Evolutionary conservation across 805 yeast species (phyloP), one percentile per base, ranked within the genome.

Genomic region (Ogataea allantospora): DNA sequence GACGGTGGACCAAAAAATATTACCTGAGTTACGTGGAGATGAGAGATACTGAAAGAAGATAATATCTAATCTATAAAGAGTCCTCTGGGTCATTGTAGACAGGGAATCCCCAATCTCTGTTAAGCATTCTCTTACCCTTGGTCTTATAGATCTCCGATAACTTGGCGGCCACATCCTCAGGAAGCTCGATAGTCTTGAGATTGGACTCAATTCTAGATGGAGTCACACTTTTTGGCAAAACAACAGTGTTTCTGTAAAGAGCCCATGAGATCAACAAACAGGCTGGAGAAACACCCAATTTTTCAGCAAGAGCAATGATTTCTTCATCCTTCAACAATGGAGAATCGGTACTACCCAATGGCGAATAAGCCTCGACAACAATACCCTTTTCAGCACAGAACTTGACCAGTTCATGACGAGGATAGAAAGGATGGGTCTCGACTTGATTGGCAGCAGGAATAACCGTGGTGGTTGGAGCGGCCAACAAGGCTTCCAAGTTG

Each of bases 341-440:
- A 7, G 80, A 71, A 40, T 70, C 73, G 6, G 66, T 61, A 20
- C 82, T 71, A 7, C 88, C 91, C 49, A 86, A 67, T 17, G 95
- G 93, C 20, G 87, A 79, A 63, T 84, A 87, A 7, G 95, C 95
- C 58, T 82, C 82, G 38, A 82, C 58, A 22, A 67, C 57, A 43
- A 82, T 79, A 43, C 69, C 75, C 44, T 83, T 67, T 22, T 61
- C 55, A 38, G 68, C 63, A 59, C 78, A 70, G 60, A 55, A 81
- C 23, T 73, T 70, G 29, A 72, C 53, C 47, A 85, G 66, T 47
- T 78, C 78, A 7, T 60, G 65, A 58, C 84, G 89, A 12, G 37
- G 38, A 24, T 42, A 34, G 44, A 29, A 32, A 17, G 43, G 44
- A 30, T 43, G 44, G 13, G 41, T 28, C 37, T 43, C 40, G 30